Evolutionary conservation across 2,329 filamentous ascomycete species (phyloP).

Genomic region (Colletotrichum sp.): DNA sequence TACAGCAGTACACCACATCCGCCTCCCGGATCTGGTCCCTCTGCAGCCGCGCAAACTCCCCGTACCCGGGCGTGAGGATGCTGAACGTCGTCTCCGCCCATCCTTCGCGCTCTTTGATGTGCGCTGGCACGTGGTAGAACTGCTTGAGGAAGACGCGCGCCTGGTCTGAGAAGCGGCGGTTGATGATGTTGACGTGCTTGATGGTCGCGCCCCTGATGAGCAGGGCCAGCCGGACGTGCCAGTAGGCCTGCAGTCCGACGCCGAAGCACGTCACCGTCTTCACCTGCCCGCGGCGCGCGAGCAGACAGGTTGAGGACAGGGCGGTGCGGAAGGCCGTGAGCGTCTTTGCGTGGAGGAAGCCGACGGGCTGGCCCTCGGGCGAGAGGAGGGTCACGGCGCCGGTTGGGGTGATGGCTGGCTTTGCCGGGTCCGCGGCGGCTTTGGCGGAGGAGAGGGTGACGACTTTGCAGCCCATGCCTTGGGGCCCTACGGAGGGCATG

Average conservation of each 20-base stretch:
- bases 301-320: slow-evolving; percentile 70
- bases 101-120: slow-evolving; percentile 61
- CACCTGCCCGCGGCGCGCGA: slow-evolving; percentile 70
- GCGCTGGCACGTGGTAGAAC: slow-evolving; percentile 48
- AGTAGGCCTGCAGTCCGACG: slow-evolving; percentile 88
- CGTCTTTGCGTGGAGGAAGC: slow-evolving; percentile 74
- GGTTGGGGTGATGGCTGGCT: slow-evolving; percentile 52
- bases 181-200: slow-evolving; percentile 82
- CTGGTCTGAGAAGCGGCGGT: slow-evolving; percentile 69
- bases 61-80: slow-evolving; percentile 71
- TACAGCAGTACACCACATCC: slow-evolving; percentile 89
- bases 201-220: slow-evolving; percentile 75
- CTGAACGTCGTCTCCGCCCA: slow-evolving; percentile 72
- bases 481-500: slow-evolving; percentile 72
- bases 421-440: slow-evolving; percentile 28
- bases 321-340: slow-evolving; percentile 84
- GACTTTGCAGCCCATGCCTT: slow-evolving; percentile 74
- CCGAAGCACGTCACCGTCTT: slow-evolving; percentile 85
- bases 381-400: slow-evolving; percentile 75
- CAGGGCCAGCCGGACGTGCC: slow-evolving; percentile 87
- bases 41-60: slow-evolving; percentile 69
- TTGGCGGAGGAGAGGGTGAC: slow-evolving; percentile 63
- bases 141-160: slow-evolving; percentile 56
- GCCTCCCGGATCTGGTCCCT: slow-evolving; percentile 74
- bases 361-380: slow-evolving; percentile 65